phyloP scores from a whole-genome alignment of 495 filamentous ascomycete species.

The Neurospora sp. region DNA sequence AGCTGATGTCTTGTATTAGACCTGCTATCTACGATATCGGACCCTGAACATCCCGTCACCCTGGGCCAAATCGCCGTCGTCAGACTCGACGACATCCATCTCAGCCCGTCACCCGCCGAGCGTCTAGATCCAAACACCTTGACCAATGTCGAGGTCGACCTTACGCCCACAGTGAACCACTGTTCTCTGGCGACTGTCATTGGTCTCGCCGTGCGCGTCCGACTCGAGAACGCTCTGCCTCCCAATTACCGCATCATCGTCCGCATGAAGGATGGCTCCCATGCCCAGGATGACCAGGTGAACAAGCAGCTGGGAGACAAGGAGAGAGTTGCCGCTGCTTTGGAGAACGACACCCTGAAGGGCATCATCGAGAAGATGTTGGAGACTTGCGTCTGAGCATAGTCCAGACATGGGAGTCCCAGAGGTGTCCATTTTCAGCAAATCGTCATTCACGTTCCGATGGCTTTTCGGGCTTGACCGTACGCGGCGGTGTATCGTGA shows the following conservation, averaged over 20 bases:
- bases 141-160: slow-evolving; percentile 50
- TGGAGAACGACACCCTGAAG: slow-evolving; percentile 88
- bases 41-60: slow-evolving; percentile 92
- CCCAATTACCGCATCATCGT: slow-evolving; percentile 91
- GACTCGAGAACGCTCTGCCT: slow-evolving; percentile 81
- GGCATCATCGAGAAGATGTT: slow-evolving; percentile 88
- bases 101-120: slow-evolving; percentile 52
- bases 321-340: slow-evolving; percentile 85
- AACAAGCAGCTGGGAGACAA: slow-evolving; percentile 96
- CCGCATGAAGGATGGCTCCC: slow-evolving; percentile 89
- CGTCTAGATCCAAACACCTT: slow-evolving; percentile 34
- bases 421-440: not conserved
- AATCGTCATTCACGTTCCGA: not conserved
- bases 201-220: slow-evolving; percentile 82
- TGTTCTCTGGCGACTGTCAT: slow-evolving; percentile 95
- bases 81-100: slow-evolving; percentile 80
- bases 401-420: not conserved
- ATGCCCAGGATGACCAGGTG: slow-evolving; percentile 85
- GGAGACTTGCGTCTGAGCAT: slow-evolving; percentile 51
- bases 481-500: not conserved
- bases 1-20: slow-evolving; percentile 49
- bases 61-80: slow-evolving; percentile 88
- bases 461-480: not conserved
- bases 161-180: slow-evolving; percentile 96
- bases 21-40: slow-evolving; percentile 84